A percentile compares a stretch with the other conserved stretches of the same genome.
These are phyloP conservation scores for Scolecobasidium constrictum DNA, from an alignment of 2,329 filamentous ascomycete genomes.

Conservation along the genomic window DNA sequence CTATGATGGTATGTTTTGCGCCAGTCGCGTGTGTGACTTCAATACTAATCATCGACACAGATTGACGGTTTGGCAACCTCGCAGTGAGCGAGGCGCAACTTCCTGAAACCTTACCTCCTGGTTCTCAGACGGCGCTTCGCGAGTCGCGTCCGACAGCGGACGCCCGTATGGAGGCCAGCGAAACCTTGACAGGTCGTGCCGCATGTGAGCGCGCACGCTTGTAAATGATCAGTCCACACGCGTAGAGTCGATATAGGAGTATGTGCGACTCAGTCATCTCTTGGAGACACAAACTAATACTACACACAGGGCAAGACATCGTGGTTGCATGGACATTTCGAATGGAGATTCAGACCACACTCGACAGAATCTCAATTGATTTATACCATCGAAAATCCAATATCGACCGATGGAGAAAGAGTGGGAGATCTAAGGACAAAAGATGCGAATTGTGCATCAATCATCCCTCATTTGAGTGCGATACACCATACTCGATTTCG, in stretches of 20 bases:
- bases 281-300: no score
- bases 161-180: background rate
- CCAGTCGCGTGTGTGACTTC: constrained; percentile 10
- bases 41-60: constrained; percentile 25
- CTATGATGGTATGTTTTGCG: constrained; percentile 52
- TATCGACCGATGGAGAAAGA: no score
- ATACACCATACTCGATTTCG: no score
- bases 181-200: constrained; percentile 19
- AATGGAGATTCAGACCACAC: no score
- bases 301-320: no score
- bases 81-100: constrained; percentile 74
- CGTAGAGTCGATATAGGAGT: background rate
- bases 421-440: no score
- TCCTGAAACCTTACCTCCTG: constrained; percentile 45
- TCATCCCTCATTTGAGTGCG: no score
- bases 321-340: no score
- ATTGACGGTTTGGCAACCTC: constrained; percentile 90
- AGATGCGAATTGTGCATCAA: no score
- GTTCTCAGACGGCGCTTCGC: constrained; percentile 45
- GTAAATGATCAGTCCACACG: constrained; percentile 5
- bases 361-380: no score
- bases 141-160: constrained; percentile 17
- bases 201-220: constrained; percentile 16
- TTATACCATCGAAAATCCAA: no score
- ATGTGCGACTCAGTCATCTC: background rate